A percentile compares a stretch with the other conserved stretches of the same genome.
Evolutionary conservation across 345 rosid species (phyloP).

Genomic region (Brassica nigra): DNA sequence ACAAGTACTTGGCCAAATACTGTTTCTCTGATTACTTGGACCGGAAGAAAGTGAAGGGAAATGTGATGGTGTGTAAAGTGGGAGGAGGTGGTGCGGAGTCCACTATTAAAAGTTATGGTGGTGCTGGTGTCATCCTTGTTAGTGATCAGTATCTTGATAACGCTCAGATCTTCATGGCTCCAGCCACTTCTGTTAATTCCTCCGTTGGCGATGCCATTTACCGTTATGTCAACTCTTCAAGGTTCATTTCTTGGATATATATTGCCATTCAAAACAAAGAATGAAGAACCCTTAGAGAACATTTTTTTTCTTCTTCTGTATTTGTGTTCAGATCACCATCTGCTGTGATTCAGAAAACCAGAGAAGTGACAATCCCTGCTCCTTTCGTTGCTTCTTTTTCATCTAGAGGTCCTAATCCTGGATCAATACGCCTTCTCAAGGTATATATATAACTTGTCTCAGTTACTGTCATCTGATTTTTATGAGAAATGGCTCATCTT

Average conservation of each 20-base stretch:
- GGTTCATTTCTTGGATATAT: conserved; percentile 39
- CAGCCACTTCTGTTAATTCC: conserved; percentile 65
- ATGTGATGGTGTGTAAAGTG: conserved; percentile 59
- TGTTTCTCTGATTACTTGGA: conserved; percentile 64
- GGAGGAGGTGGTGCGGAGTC: conserved; percentile 59
- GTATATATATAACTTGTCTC: conserved; percentile 33
- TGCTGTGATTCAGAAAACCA: conserved; percentile 61
- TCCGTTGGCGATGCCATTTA: conserved; percentile 51
- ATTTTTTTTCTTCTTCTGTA: neutral
- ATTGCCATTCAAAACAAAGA: neutral
- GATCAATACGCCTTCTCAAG: conserved; percentile 72
- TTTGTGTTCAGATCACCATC: conserved; percentile 59
- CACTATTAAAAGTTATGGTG: conserved; percentile 64
- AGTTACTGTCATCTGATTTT: neutral
- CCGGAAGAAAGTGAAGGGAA: conserved; percentile 69
- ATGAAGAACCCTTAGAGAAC: neutral
- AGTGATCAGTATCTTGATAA: conserved; percentile 60
- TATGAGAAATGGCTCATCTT: neutral
- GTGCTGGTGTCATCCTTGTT: conserved; percentile 58
- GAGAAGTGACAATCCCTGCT: conserved; percentile 60
- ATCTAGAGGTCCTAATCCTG: conserved; percentile 89
- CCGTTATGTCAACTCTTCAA: conserved; percentile 64
- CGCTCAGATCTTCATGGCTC: conserved; percentile 79
- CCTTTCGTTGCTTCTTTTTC: conserved; percentile 87
- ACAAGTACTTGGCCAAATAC: conserved; percentile 49